phyloP scores from a whole-genome alignment of 2,329 filamentous ascomycete genomes.

The Scedosporium apiospermum region DNA sequence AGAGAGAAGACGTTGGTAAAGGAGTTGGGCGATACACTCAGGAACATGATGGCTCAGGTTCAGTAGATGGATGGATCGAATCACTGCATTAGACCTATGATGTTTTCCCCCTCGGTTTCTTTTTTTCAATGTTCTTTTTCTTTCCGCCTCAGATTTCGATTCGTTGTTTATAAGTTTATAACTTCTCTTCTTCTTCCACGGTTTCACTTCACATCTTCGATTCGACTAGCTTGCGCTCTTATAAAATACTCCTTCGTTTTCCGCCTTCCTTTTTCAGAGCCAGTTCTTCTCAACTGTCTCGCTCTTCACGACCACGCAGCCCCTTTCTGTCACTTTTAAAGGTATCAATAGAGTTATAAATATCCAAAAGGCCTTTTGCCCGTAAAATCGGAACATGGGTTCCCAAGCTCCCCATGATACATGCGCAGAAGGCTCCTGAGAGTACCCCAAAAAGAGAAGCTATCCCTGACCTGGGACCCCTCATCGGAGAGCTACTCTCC shows the following conservation, averaged over 20 bases:
- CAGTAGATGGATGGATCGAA: background rate
- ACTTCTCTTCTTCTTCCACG: background rate
- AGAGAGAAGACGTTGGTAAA: slow-evolving; percentile 38
- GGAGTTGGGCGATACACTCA: slow-evolving; percentile 35
- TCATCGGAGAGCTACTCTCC: background rate
- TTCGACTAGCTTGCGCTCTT: background rate
- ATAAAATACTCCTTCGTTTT: background rate
- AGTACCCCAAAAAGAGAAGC: background rate
- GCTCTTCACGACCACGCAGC: no score
- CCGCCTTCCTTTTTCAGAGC: background rate
- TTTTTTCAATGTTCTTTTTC: background rate
- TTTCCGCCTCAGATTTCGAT: background rate
- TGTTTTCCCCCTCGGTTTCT: background rate
- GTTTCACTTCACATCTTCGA: background rate
- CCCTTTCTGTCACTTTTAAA: background rate
- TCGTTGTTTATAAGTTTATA: background rate
- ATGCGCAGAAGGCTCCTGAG: background rate
- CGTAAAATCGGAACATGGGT: background rate
- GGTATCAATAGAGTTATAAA: background rate
- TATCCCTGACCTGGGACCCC: no score
- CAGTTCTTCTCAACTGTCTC: background rate
- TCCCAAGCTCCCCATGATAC: background rate
- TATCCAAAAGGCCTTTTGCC: background rate
- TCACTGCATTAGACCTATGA: background rate
- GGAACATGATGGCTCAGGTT: slow-evolving; percentile 16